A percentile compares a stretch with the other conserved stretches of the same genome.
phyloP scores from a whole-genome alignment of 2,329 filamentous ascomycete species.

The Drechslerella stenobrocha region DNA sequence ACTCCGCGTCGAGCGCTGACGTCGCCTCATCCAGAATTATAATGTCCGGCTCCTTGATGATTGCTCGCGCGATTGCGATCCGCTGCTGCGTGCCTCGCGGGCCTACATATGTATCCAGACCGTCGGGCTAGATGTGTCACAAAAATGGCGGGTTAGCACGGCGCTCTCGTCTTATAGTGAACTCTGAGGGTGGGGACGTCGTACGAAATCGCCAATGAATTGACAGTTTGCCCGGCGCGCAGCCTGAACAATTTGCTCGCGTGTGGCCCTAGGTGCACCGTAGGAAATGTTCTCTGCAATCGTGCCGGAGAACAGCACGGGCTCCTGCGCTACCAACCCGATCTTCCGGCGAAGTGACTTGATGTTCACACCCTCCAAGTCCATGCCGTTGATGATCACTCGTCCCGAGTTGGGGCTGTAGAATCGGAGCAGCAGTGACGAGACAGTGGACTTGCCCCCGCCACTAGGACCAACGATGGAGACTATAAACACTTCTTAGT shows the following conservation, averaged over 20 bases:
- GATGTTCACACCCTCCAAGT: slow-evolving; percentile 83
- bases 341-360: slow-evolving; percentile 91
- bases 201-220: slow-evolving; percentile 84
- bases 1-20: slow-evolving; percentile 92
- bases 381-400: slow-evolving; percentile 80
- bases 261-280: slow-evolving; percentile 75
- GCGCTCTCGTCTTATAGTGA: too few species aligned
- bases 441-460: slow-evolving; percentile 94
- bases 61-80: slow-evolving; percentile 91
- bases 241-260: slow-evolving; percentile 79
- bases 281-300: slow-evolving; percentile 91
- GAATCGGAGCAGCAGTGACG: slow-evolving; percentile 77
- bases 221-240: slow-evolving; percentile 91
- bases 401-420: slow-evolving; percentile 78
- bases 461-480: slow-evolving; percentile 96
- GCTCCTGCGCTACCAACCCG: slow-evolving; percentile 92
- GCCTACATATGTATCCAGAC: slow-evolving; percentile 90
- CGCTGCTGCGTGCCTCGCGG: slow-evolving; percentile 76
- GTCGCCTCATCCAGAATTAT: slow-evolving; percentile 96
- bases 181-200: too few species aligned
- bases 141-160: neutral
- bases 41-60: slow-evolving; percentile 95
- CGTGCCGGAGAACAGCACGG: slow-evolving; percentile 83
- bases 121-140: slow-evolving; percentile 66
- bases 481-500: slow-evolving; percentile 59